A percentile compares a stretch with the other conserved stretches of the same genome.
Evolutionary conservation across 768 basidiomycete genomes (phyloP).

Genomic region (Gautieria morchelliformis): DNA sequence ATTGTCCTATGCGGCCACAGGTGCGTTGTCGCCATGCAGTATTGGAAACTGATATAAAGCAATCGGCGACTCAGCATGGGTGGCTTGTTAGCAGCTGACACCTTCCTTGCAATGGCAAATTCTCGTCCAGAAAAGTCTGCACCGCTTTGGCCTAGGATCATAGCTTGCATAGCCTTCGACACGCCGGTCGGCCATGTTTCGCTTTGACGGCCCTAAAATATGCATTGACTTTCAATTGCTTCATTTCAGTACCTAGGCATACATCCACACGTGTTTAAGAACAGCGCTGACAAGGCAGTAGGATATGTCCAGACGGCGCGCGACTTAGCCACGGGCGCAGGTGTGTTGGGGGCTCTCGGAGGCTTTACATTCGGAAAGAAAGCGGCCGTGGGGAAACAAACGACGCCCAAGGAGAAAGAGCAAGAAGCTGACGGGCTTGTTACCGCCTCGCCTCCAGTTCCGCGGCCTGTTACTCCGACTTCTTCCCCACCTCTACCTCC

Average conservation of each 20-base stretch:
- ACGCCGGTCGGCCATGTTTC: conserved; percentile 57
- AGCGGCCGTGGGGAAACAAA: background rate
- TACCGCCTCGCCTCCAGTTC: conserved; percentile 33
- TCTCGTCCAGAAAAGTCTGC: conserved; percentile 53
- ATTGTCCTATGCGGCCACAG: conserved; percentile 88
- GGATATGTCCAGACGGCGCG: conserved; percentile 60
- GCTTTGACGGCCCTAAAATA: no score
- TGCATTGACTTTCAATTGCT: background rate
- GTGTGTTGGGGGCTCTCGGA: conserved; percentile 45
- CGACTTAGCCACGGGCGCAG: conserved; percentile 43
- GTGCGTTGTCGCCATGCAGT: conserved; percentile 25
- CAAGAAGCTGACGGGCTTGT: background rate
- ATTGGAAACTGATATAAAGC: background rate
- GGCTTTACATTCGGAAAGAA: background rate
- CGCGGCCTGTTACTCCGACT: conserved; percentile 13
- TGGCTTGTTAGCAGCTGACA: conserved; percentile 80
- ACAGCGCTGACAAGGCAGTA: conserved; percentile 64
- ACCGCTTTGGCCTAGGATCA: conserved; percentile 81
- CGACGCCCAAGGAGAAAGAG: background rate
- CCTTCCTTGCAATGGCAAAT: conserved; percentile 60
- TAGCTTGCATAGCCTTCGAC: conserved; percentile 81
- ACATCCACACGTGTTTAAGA: conserved; percentile 79
- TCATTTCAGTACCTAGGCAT: conserved; percentile 69
- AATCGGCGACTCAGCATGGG: conserved; percentile 63
- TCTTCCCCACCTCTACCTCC: conserved; percentile 7